Evolutionary conservation across 306 rosid genomes (phyloP), one percentile per base, ranked within the genome.

Genomic region (Sindora glabra): DNA sequence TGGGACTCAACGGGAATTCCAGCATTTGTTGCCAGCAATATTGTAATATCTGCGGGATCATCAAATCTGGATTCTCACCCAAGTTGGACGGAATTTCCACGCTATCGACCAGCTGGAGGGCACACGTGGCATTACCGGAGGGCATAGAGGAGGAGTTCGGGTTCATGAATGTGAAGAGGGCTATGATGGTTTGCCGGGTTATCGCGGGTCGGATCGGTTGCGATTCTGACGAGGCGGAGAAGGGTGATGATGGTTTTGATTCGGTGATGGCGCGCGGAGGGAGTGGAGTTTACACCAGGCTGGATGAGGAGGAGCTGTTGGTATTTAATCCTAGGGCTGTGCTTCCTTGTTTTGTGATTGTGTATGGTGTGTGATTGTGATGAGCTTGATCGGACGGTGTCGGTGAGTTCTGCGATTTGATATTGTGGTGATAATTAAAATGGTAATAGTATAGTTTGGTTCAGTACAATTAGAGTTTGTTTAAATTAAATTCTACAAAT

Each of bases 321-420:
- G 99, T 88, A 65, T 86, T 86, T 51, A 92, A 80, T 77, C 96
- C 99, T 0, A 83, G 89, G 89, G 99, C 96, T 32, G 95, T 92
- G 75, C 96, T 92, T 45, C 99, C 99, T 59, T 92, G 99, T 78
- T 92, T 92, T 77, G 99, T 86, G 56, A 92, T 92, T 64, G 89
- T 92, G 64, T 92, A 92, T 68, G 74, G 66, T 15, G 76, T 83
- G 41, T 88, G 82, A 84, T 12, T 11, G 22, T 33, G n/a, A 24
- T 47, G 14, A 30, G 21, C 41, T 65, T 66, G 27, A 59, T 70
- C 70, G 0, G 50, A 56, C 14, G 27, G 48, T 56, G 61, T 23
- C 49, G 13, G 9, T 53, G 56, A 38, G 4, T 48, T 74, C n/a
- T n/a, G n/a, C n/a, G n/a, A n/a, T n/a, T n/a, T n/a, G n/a, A n/a